phyloP scores from a whole-genome alignment of 345 rosid genomes.

The Noccaea caerulescens region DNA sequence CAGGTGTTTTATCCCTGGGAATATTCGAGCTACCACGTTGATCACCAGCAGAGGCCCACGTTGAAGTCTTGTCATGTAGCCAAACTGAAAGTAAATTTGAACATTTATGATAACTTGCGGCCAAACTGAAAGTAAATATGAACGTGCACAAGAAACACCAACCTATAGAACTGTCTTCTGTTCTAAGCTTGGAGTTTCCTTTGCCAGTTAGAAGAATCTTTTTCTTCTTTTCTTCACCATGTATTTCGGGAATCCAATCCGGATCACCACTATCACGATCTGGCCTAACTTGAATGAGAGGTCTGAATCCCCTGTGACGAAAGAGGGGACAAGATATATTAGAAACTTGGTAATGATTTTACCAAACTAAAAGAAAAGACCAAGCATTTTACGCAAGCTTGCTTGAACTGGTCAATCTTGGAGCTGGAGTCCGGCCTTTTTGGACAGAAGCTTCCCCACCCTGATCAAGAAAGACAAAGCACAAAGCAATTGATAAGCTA shows the following conservation, averaged over 20 bases:
- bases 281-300: too few relatives aligned
- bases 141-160: slow-evolving; percentile 27
- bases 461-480: slow-evolving; percentile 45
- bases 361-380: slow-evolving; percentile 18
- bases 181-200: slow-evolving; percentile 54
- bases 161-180: slow-evolving; percentile 77
- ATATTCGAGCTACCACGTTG: too few relatives aligned
- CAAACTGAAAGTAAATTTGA: too few relatives aligned
- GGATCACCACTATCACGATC: slow-evolving; percentile 54
- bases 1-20: too few relatives aligned
- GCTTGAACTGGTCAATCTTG: slow-evolving; percentile 81
- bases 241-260: slow-evolving; percentile 91
- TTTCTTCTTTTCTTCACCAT: slow-evolving; percentile 76
- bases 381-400: slow-evolving; percentile 78
- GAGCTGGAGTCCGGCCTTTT: slow-evolving; percentile 64
- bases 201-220: slow-evolving; percentile 48
- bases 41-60: too few relatives aligned
- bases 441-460: slow-evolving; percentile 72
- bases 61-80: too few relatives aligned
- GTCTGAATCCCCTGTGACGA: too few relatives aligned
- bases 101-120: neutral
- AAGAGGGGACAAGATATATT: neutral
- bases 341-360: slow-evolving; percentile 22
- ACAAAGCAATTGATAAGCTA: slow-evolving; percentile 19
- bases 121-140: slow-evolving; percentile 12